Percentiles rank a stretch among this genome's conserved stretches.
These are phyloP conservation scores for Cinnamomum chago DNA, from an alignment of 164 flowering plant species.

Conservation along the genomic window DNA sequence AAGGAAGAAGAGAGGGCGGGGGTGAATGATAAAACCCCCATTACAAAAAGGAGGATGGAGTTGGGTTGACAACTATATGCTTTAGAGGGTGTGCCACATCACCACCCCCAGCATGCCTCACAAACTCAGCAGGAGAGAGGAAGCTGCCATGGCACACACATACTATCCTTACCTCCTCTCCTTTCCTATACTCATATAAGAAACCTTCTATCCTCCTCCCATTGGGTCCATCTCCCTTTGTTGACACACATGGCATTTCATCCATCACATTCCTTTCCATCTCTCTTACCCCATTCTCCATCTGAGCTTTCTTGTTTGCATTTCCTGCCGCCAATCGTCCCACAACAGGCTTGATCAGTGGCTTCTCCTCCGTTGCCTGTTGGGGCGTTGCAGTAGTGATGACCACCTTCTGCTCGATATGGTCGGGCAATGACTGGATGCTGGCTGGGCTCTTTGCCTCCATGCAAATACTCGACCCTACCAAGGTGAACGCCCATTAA, in stretches of 20 bases:
- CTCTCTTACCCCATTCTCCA: constrained; percentile 9
- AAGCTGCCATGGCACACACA: constrained; percentile 88
- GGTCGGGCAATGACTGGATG: constrained; percentile 22
- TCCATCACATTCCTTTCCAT: constrained; percentile 39
- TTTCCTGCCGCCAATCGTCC: constrained; percentile 3
- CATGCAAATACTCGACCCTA: constrained; percentile 30
- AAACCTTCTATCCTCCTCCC: constrained; percentile 72
- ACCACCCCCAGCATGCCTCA: constrained; percentile 80
- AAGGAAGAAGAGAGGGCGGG: no score
- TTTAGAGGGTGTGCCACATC: constrained; percentile 69
- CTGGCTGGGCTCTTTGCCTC: constrained; percentile 35
- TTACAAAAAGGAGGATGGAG: constrained; percentile 28
- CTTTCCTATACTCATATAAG: constrained; percentile 58
- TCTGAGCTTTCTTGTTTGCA: background rate
- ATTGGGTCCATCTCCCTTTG: constrained; percentile 68
- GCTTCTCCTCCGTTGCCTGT: constrained; percentile 8
- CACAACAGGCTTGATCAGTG: constrained; percentile 7
- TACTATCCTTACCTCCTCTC: constrained; percentile 77
- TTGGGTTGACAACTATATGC: constrained; percentile 69
- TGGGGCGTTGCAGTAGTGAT: background rate
- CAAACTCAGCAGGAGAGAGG: constrained; percentile 80
- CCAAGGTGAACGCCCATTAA: background rate
- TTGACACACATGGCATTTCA: constrained; percentile 77
- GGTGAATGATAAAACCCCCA: background rate
- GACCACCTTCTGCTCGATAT: constrained; percentile 20